A percentile compares a stretch with the other conserved stretches of the same genome.
Evolutionary conservation across 306 rosid species (phyloP).

Genomic region (Citrullus colocynthis): DNA sequence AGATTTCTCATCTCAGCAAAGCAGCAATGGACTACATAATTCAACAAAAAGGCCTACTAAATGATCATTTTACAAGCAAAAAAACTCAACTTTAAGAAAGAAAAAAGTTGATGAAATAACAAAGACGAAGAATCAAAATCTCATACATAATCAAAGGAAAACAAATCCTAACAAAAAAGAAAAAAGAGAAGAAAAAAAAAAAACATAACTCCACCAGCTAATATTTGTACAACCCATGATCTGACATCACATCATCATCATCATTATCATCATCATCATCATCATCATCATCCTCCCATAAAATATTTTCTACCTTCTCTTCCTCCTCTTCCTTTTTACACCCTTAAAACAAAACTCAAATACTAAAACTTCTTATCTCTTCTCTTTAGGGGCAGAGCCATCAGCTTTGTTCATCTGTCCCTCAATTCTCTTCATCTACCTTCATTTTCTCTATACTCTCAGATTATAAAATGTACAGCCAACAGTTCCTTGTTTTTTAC

Average conservation of each 20-base stretch:
- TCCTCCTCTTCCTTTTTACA: slow-evolving; percentile 18
- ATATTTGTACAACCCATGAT: slow-evolving; percentile 37
- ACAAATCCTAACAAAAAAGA: not conserved
- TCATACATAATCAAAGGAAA: slow-evolving; percentile 16
- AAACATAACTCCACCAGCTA: slow-evolving; percentile 8
- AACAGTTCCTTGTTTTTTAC: not conserved
- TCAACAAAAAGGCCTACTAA: not conserved
- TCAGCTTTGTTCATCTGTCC: slow-evolving; percentile 20
- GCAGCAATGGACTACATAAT: not conserved
- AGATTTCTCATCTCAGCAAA: not conserved
- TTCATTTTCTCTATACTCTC: slow-evolving; percentile 34
- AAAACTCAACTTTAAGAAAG: not conserved
- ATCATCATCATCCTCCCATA: not conserved
- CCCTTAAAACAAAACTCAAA: slow-evolving; percentile 24
- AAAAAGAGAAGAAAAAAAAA: not conserved
- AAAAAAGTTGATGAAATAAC: not conserved
- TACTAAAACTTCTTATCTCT: slow-evolving; percentile 23
- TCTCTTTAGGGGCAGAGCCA: slow-evolving; percentile 20
- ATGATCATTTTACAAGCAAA: not conserved
- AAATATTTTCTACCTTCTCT: slow-evolving; percentile 19
- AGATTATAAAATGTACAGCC: slow-evolving; percentile 48
- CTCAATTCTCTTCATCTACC: slow-evolving; percentile 23
- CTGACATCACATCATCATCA: not conserved
- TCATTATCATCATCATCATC: not conserved
- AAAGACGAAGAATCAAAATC: slow-evolving; percentile 17